phyloP scores from a whole-genome alignment of 345 rosid species.

The Sonneratia caseolaris region DNA sequence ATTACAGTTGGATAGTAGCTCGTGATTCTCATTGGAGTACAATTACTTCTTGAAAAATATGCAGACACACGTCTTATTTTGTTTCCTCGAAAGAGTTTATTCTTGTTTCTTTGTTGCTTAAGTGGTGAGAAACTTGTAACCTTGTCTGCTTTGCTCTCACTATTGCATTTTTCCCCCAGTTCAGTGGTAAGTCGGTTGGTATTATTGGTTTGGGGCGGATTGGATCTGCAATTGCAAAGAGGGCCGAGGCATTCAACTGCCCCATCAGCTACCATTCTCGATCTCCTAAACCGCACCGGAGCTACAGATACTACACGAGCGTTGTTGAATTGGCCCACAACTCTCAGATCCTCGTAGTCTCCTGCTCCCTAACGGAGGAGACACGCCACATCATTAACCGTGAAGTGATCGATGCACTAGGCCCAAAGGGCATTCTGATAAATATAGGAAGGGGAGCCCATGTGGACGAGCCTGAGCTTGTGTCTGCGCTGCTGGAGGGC shows the following conservation, averaged over 20 bases:
- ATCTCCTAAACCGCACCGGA: conserved; percentile 24
- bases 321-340: conserved; percentile 35
- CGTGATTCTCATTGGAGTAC: neutral
- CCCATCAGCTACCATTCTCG: conserved; percentile 40
- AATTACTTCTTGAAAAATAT: no score
- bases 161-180: conserved; percentile 20
- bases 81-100: no score
- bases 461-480: conserved; percentile 48
- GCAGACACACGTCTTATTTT: no score
- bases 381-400: conserved; percentile 38
- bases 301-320: conserved; percentile 33
- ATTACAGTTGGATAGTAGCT: neutral
- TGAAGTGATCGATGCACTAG: conserved; percentile 45
- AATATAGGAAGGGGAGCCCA: conserved; percentile 53
- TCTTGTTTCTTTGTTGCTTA: neutral
- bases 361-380: conserved; percentile 43
- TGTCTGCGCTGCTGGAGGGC: conserved; percentile 53
- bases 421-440: conserved; percentile 52
- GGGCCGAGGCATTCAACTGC: conserved; percentile 54
- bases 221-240: conserved; percentile 43
- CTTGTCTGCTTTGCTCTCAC: neutral
- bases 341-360: conserved; percentile 41
- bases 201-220: conserved; percentile 59
- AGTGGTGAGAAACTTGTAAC: neutral
- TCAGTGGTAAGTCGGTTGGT: conserved; percentile 50